Evolutionary conservation across 768 basidiomycete genomes (phyloP).

Genomic region (Glaciozyma martinii): DNA sequence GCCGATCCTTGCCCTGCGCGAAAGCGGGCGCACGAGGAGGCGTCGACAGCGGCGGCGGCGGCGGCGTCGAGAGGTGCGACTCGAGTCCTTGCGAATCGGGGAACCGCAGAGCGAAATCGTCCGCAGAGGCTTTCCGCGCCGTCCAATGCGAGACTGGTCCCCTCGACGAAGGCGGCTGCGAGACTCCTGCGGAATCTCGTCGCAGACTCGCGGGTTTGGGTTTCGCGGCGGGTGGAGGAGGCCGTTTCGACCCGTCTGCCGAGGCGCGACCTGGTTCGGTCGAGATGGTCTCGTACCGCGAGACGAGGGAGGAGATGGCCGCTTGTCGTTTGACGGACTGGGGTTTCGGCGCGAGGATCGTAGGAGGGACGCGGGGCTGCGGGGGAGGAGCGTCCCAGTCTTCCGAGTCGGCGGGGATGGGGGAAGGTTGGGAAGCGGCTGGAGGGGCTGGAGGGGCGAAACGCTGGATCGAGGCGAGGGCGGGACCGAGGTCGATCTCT

Average conservation of each 20-base stretch:
- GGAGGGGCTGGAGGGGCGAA: conserved; percentile 20
- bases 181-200: neutral
- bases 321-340: neutral
- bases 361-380: neutral
- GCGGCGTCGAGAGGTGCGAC: neutral
- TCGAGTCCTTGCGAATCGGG: neutral
- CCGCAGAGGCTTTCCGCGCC: neutral
- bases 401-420: neutral
- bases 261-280: neutral
- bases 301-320: conserved; percentile 15
- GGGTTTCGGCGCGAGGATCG: conserved; percentile 12
- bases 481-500: conserved; percentile 27
- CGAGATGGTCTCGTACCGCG: conserved; percentile 16
- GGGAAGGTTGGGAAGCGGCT: neutral
- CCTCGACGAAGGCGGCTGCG: neutral
- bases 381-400: conserved; percentile 9
- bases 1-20: neutral
- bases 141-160: neutral
- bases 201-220: neutral
- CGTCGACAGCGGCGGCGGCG: neutral
- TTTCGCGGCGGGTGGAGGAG: neutral
- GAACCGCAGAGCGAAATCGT: neutral
- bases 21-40: neutral
- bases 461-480: conserved; percentile 25
- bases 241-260: neutral